Conservation (phyloP, 2,329 filamentous ascomycete genomes). For the Fusarium citri region DNA sequence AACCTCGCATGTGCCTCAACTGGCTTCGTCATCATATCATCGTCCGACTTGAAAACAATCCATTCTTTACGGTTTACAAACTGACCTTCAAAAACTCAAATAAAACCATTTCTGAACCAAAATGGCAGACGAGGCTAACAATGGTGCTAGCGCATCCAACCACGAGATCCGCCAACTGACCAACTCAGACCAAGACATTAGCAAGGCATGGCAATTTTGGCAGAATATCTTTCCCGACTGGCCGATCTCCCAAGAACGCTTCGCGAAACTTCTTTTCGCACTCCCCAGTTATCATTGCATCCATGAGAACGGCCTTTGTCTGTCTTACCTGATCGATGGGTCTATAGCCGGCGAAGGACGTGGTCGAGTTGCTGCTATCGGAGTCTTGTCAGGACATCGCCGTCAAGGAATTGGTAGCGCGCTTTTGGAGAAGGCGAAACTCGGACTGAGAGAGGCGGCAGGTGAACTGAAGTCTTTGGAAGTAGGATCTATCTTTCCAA, state of each 20-base stretch:
- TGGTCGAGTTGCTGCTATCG: constrained; percentile 36
- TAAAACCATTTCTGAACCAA: not conserved
- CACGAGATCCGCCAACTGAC: constrained; percentile 26
- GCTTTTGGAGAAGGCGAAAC: constrained; percentile 21
- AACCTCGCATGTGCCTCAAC: not conserved
- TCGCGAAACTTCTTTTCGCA: constrained; percentile 18
- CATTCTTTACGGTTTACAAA: too few relatives aligned
- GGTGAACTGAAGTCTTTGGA: constrained; percentile 22
- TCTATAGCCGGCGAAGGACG: not conserved
- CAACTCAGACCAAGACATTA: constrained; percentile 29
- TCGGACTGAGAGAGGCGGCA: not conserved
- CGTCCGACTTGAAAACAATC: too few relatives aligned
- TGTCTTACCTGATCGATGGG: constrained; percentile 10
- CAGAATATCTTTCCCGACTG: constrained; percentile 38
- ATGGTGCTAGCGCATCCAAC: not conserved
- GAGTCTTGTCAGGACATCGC: constrained; percentile 34
- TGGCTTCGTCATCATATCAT: not conserved
- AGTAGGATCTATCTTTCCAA: constrained; percentile 35
- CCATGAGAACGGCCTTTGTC: constrained; percentile 35
- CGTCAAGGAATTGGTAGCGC: constrained; percentile 35
- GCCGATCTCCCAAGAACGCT: constrained; percentile 21
- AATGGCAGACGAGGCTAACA: constrained; percentile 6
- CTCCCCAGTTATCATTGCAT: constrained; percentile 23
- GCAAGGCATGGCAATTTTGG: constrained; percentile 37
- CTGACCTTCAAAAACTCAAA: too few relatives aligned